Conservation (phyloP, 306 rosid species). For the Citrullus mucosospermus region DNA sequence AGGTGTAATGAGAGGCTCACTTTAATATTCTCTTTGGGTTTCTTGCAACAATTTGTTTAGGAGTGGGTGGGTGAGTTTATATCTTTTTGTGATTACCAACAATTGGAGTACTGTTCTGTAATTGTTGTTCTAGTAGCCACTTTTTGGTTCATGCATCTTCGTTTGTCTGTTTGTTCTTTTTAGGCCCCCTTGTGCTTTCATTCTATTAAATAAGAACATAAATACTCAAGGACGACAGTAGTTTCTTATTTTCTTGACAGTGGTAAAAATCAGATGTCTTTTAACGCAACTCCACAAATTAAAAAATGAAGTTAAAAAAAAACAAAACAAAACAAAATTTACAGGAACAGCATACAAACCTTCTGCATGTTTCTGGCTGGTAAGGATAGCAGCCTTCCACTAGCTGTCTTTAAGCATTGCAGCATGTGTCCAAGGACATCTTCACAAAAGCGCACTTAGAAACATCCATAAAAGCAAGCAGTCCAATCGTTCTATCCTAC, state of each 20-base stretch:
- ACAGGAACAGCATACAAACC: conserved; percentile 21
- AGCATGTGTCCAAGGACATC: not conserved
- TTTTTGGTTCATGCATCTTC: not conserved
- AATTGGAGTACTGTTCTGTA: not conserved
- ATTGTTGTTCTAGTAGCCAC: not conserved
- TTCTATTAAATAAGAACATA: not conserved
- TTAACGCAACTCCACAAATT: not conserved
- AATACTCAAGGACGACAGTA: not conserved
- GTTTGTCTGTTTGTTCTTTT: not conserved
- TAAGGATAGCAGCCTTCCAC: not conserved
- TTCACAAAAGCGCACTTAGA: not conserved
- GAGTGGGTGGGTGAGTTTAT: not conserved
- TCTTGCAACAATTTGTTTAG: not conserved
- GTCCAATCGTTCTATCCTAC: not conserved
- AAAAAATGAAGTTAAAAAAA: not conserved
- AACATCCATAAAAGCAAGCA: not conserved
- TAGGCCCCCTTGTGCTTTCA: not conserved
- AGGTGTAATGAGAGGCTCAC: not conserved
- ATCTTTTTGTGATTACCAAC: not conserved
- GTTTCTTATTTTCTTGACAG: not conserved
- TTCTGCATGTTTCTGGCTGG: conserved; percentile 18
- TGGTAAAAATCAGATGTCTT: not conserved
- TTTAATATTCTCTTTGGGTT: not conserved
- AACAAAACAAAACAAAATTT: not conserved
- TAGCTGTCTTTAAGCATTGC: not conserved